These are phyloP conservation scores for Ammopiptanthus mongolicus DNA, from an alignment of 306 rosid genomes.

Conservation along the genomic window DNA sequence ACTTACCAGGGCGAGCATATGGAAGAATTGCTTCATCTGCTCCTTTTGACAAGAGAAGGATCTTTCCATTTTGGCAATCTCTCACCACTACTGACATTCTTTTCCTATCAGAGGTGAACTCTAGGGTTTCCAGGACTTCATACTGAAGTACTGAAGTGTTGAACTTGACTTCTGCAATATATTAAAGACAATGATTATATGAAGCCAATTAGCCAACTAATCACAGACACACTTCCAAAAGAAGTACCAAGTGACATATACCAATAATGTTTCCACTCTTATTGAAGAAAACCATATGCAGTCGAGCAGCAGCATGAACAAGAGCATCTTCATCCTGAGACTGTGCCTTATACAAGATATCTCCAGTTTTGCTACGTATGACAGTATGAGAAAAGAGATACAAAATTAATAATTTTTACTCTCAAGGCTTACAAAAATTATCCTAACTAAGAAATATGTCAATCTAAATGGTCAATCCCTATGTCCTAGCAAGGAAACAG, in stretches of 20 bases:
- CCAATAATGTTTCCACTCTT: slow-evolving; percentile 70
- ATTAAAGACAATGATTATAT: slow-evolving; percentile 20
- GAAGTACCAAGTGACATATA: slow-evolving; percentile 27
- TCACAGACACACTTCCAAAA: slow-evolving; percentile 1
- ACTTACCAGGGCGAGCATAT: slow-evolving; percentile 60
- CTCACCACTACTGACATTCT: slow-evolving; percentile 87
- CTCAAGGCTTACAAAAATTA: neutral
- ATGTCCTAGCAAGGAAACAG: slow-evolving; percentile 17
- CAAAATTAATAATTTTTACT: neutral
- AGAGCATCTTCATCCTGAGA: slow-evolving; percentile 99
- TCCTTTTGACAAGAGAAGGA: slow-evolving; percentile 84
- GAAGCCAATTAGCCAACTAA: slow-evolving; percentile 22
- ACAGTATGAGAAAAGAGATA: slow-evolving; percentile 23
- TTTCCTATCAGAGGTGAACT: slow-evolving; percentile 97
- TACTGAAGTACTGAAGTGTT: slow-evolving; percentile 58
- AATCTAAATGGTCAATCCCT: neutral
- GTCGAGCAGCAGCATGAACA: slow-evolving; percentile 80
- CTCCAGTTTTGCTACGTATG: slow-evolving; percentile 74
- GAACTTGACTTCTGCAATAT: slow-evolving; percentile 79
- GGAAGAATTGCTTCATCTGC: slow-evolving; percentile 98
- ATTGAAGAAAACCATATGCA: slow-evolving; percentile 84
- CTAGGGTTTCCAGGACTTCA: slow-evolving; percentile 87
- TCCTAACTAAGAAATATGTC: neutral
- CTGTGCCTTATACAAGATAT: slow-evolving; percentile 86
- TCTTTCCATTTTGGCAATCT: slow-evolving; percentile 85